These are phyloP conservation scores for Pseudozyma pruni DNA, from an alignment of 1,284 basidiomycete species.

Conservation along the genomic window DNA sequence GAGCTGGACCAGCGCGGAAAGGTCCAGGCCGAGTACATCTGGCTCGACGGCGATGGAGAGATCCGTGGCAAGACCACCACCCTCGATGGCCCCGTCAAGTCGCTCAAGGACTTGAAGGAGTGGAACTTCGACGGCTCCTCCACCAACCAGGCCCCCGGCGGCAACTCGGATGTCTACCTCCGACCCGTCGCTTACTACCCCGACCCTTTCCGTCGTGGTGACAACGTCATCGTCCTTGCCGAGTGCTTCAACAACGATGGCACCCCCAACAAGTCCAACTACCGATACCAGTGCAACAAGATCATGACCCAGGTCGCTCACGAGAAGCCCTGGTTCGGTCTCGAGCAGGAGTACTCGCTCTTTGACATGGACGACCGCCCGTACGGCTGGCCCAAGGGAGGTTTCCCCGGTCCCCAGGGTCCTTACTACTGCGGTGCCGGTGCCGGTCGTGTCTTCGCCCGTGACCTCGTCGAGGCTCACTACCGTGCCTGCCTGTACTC, in stretches of 20 bases:
- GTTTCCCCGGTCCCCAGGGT: conserved; percentile 99
- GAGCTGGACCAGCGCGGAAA: conserved; percentile 61
- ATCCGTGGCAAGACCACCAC: conserved; percentile 71
- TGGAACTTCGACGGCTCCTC: conserved; percentile 95
- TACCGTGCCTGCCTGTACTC: conserved; percentile 95
- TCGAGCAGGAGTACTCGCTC: conserved; percentile 99
- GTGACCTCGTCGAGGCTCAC: conserved; percentile 99
- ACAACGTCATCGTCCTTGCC: conserved; percentile 73
- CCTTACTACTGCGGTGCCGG: conserved; percentile 99
- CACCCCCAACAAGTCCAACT: conserved; percentile 97
- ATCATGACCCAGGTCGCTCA: conserved; percentile 62
- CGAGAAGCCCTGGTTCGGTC: conserved; percentile 89
- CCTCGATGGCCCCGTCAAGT: conserved; percentile 80
- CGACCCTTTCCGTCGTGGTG: conserved; percentile 98
- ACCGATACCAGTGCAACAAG: conserved; percentile 69
- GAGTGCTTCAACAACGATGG: conserved; percentile 99
- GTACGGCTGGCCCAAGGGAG: conserved; percentile 87
- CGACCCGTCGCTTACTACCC: conserved; percentile 97
- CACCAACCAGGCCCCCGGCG: conserved; percentile 75
- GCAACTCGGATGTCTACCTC: conserved; percentile 98
- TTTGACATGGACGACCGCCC: conserved; percentile 92
- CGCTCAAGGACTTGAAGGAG: conserved; percentile 78
- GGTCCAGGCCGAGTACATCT: conserved; percentile 67
- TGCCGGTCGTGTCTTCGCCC: conserved; percentile 97
- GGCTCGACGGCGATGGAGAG: conserved; percentile 71